Percentiles rank a stretch among this genome's conserved stretches.
Evolutionary conservation across 2,329 filamentous ascomycete genomes (phyloP).

Genomic region (Aaosphaeria arxii): DNA sequence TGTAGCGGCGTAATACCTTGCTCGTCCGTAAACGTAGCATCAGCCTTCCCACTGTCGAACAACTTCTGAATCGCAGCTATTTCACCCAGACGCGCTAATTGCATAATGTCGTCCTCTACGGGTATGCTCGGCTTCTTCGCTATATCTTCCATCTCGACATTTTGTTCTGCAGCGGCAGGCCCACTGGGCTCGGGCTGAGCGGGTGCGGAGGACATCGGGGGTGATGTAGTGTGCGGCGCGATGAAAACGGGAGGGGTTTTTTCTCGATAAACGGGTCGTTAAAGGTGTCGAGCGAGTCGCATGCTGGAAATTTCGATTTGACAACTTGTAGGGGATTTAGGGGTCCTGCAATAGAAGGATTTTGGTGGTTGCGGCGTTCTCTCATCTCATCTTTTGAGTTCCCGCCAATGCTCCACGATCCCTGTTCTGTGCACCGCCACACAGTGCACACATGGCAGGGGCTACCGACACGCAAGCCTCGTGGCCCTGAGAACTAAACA

Average conservation of each 20-base stretch:
- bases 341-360: neutral
- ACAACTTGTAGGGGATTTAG: neutral
- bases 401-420: too few relatives aligned
- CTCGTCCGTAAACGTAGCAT: conserved; percentile 79
- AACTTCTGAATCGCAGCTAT: conserved; percentile 83
- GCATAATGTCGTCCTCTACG: conserved; percentile 85
- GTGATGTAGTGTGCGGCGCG: neutral
- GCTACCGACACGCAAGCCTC: too few relatives aligned
- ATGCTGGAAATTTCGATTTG: neutral
- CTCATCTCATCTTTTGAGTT: neutral
- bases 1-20: conserved; percentile 96
- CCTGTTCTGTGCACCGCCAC: neutral
- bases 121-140: conserved; percentile 39
- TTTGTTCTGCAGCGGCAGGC: conserved; percentile 17
- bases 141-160: conserved; percentile 38
- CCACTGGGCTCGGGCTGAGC: conserved; percentile 18
- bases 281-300: neutral
- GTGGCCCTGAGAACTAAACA: too few relatives aligned
- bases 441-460: neutral
- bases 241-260: neutral
- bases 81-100: conserved; percentile 85
- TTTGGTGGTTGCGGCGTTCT: neutral
- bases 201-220: conserved; percentile 5
- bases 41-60: conserved; percentile 77
- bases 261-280: neutral